Conservation (phyloP, 768 basidiomycete genomes). For the Kwoniella shandongensis region DNA sequence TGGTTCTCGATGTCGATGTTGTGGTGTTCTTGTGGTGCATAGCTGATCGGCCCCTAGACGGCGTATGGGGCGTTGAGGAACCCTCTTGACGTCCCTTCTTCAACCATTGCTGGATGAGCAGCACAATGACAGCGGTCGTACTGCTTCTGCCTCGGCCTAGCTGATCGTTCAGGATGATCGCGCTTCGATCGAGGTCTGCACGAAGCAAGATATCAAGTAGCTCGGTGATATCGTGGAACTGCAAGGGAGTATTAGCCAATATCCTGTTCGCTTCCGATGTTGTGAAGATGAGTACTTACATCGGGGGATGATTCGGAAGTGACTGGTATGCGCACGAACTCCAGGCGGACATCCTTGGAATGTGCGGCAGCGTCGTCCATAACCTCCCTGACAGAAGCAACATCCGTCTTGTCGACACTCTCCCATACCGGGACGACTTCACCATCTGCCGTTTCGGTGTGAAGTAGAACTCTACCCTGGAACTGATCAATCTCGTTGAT, state of each 20-base stretch:
- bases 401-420: conserved; percentile 68
- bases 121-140: conserved; percentile 78
- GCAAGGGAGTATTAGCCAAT: conserved; percentile 7
- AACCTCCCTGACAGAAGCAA: conserved; percentile 81
- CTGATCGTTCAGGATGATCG: conserved; percentile 91
- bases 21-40: conserved; percentile 12
- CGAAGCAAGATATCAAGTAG: conserved; percentile 75
- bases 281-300: conserved; percentile 35
- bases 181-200: conserved; percentile 64
- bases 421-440: conserved; percentile 94
- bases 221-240: conserved; percentile 51
- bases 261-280: not conserved
- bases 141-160: conserved; percentile 87
- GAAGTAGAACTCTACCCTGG: conserved; percentile 80
- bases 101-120: conserved; percentile 83
- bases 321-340: conserved; percentile 83
- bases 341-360: conserved; percentile 62
- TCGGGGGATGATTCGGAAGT: conserved; percentile 72
- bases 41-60: conserved; percentile 11
- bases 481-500: conserved; percentile 76
- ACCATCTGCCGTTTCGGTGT: conserved; percentile 83
- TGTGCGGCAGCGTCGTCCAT: conserved; percentile 60
- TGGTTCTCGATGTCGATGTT: conserved; percentile 12
- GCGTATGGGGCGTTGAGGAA: conserved; percentile 19
- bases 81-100: conserved; percentile 12